Conservation (phyloP, 2,329 filamentous ascomycete genomes). For the Ceratocystis colombiana region DNA sequence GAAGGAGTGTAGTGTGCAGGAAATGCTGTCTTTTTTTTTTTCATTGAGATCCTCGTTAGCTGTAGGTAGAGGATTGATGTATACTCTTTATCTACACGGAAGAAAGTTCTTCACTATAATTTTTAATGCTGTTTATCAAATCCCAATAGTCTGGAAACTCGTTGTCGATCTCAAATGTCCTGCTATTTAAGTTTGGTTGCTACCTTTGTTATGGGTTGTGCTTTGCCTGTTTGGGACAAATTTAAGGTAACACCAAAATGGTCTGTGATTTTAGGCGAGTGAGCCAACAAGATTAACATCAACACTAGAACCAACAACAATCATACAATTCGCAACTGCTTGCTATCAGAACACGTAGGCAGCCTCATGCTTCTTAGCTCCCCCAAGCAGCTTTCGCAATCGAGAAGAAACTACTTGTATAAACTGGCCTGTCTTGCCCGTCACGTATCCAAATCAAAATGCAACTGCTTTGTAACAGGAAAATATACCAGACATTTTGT, state of each 20-base stretch:
- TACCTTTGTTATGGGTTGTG: not conserved
- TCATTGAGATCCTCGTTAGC: not conserved
- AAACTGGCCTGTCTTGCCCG: too few species aligned
- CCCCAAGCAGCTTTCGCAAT: not conserved
- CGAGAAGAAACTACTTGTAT: not conserved
- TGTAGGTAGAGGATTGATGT: not conserved
- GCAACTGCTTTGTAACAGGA: not conserved
- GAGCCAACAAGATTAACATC: not conserved
- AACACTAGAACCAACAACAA: not conserved
- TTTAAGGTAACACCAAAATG: constrained; percentile 5
- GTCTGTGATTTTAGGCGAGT: not conserved
- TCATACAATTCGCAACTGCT: not conserved
- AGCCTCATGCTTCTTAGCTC: not conserved
- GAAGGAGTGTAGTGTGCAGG: too few species aligned
- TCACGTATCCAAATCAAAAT: too few species aligned
- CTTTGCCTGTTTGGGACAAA: constrained; percentile 6
- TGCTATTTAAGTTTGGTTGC: constrained; percentile 3
- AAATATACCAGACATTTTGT: too few species aligned
- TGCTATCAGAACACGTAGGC: not conserved
- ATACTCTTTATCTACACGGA: not conserved
- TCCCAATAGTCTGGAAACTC: not conserved
- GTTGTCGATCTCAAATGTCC: constrained; percentile 7
- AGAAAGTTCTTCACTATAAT: not conserved
- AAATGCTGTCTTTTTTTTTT: too few species aligned
- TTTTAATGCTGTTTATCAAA: not conserved